phyloP scores from a whole-genome alignment of 2,329 filamentous ascomycete genomes.

The Aspergillus awamori region DNA sequence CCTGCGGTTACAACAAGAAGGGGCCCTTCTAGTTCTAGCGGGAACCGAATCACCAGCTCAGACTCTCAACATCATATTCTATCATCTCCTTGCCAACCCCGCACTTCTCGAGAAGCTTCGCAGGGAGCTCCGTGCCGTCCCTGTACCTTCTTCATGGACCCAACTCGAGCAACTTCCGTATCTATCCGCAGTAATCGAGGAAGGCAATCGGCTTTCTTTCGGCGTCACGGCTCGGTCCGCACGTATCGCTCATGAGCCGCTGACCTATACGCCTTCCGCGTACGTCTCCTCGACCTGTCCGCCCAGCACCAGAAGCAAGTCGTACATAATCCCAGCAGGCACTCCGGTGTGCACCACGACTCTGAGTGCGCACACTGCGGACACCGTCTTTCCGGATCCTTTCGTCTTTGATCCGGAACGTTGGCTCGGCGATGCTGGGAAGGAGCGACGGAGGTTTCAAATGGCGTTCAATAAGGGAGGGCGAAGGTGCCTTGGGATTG shows the following conservation, averaged over 20 bases:
- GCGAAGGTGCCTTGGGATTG: slow-evolving; percentile 47
- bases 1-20: slow-evolving; percentile 35
- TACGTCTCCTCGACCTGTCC: slow-evolving; percentile 26
- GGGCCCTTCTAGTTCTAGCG: slow-evolving; percentile 30
- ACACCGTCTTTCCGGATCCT: slow-evolving; percentile 41
- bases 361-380: slow-evolving; percentile 32
- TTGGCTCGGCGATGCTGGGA: slow-evolving; percentile 40
- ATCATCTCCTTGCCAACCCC: slow-evolving; percentile 26
- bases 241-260: slow-evolving; percentile 21
- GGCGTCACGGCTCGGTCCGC: slow-evolving; percentile 44
- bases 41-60: slow-evolving; percentile 32
- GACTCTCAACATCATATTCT: slow-evolving; percentile 25
- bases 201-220: slow-evolving; percentile 40
- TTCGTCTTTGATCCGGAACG: slow-evolving; percentile 43
- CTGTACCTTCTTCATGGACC: slow-evolving; percentile 20
- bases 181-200: slow-evolving; percentile 43
- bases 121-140: slow-evolving; percentile 20
- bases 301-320: neutral
- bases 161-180: slow-evolving; percentile 44
- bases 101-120: slow-evolving; percentile 20
- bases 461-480: slow-evolving; percentile 48
- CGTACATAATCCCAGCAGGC: slow-evolving; percentile 29
- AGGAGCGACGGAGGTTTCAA: slow-evolving; percentile 43
- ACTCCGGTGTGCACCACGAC: slow-evolving; percentile 44
- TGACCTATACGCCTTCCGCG: slow-evolving; percentile 18